Percentiles rank a stretch among this genome's conserved stretches.
Evolutionary conservation across 2,329 filamentous ascomycete species (phyloP).

Genomic region (Epichloe baconii): DNA sequence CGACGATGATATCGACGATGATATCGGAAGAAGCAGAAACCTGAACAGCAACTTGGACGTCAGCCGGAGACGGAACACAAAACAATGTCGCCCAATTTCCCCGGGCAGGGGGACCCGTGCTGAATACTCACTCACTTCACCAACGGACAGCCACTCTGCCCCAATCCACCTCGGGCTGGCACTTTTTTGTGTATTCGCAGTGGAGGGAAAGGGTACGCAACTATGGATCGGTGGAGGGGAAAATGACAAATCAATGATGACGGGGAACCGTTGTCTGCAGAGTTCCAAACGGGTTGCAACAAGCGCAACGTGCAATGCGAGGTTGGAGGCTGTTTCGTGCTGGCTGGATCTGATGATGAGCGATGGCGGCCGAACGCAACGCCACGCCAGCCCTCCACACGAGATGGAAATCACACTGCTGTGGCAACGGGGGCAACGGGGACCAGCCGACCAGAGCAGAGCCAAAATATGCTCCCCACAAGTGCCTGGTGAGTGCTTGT

Average conservation of each 20-base stretch:
- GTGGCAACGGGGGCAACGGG: not conserved
- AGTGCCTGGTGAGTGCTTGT: not conserved
- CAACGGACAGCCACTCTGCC: not conserved
- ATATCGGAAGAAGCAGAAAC: not conserved
- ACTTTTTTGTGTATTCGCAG: not conserved
- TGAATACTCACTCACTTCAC: not conserved
- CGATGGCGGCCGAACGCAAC: not conserved
- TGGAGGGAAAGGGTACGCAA: not conserved
- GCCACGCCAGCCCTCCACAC: not conserved
- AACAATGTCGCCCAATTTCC: not conserved
- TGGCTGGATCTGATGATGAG: not conserved
- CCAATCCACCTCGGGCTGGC: not conserved
- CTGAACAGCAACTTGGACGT: not conserved
- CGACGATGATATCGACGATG: slow-evolving; percentile 10
- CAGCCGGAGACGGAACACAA: slow-evolving; percentile 4
- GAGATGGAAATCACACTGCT: not conserved
- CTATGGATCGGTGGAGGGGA: not conserved
- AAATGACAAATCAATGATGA: too few species aligned
- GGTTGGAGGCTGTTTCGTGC: not conserved
- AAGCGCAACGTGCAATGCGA: not conserved
- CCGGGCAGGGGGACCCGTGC: not conserved
- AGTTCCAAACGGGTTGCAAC: not conserved
- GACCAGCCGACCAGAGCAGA: not conserved
- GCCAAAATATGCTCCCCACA: not conserved
- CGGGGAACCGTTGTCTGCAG: not conserved